Evolutionary conservation across 2,329 filamentous ascomycete genomes (phyloP), one percentile per base, ranked within the genome.

Genomic region (Verticillium zaregamsianum): DNA sequence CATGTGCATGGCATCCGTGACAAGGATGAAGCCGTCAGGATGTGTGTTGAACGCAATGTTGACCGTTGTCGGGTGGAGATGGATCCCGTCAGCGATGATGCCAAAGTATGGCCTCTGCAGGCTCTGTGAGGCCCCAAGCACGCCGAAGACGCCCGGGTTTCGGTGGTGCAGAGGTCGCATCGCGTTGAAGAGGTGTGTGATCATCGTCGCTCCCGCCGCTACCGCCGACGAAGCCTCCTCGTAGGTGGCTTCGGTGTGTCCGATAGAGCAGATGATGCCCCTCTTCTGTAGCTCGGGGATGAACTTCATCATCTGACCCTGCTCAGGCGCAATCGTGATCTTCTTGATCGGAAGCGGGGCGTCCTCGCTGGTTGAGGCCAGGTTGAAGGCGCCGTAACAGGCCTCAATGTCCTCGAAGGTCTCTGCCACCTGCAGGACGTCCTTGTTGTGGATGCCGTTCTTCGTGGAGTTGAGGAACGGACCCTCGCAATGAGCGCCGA

Each of bases 171-270:
- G 86, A 15, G 92, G 92, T 1, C 88, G 85, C 93, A 97, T 97
- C 31, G 93, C 93, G 73, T 97, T 97, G 85, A 96, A 97, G 1
- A 97, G 82, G 71, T 97, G 93, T 0, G 93, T 97, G 67, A 97
- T 90, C 91, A 96, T 96, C 57, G 85, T 90, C 2, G 91, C 91
- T 59, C 93, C 93, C 7, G 87, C 82, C n/a, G 79, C 80, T 3
- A 95, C 84, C 23, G 91, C 90, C 5, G 79, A 77, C 4, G 89
- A 86, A 1, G 91, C 92, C 71, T 94, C 83, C 74, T 96, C 91
- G 72, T 94, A 96, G 0, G 90, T 92, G 15, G 92, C 90, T 73
- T 96, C 91, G 0, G 92, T 92, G 76, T 97, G 93, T 8, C 93
- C 93, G 65, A 96, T 90, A 2, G 91, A 90, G 74, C 87, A 92